Evolutionary conservation across 306 rosid genomes (phyloP), one percentile per base, ranked within the genome.

Genomic region (Ormosia semicastrata): DNA sequence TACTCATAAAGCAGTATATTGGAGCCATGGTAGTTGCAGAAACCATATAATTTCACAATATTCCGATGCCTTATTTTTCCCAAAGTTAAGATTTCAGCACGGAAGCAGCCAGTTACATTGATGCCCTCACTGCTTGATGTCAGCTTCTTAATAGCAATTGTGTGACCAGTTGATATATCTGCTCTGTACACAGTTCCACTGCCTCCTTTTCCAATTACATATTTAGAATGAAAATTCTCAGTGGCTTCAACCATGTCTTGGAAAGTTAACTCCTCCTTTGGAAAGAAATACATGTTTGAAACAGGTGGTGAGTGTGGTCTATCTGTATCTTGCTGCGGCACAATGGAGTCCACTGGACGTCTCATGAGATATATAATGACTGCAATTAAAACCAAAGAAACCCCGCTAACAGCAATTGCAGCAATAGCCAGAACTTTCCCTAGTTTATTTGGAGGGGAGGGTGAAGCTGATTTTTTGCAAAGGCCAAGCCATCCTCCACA

Each of bases 121-220:
- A 82, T 73, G 71, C 90, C 85, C 75, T 89, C 91, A 64, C 93
- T 77, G 76, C 88, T 83, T 14, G 92, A 86, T 58, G 89, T 82
- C 41, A 91, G 84, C 83, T 83, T 93, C 88, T 93, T 93, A 4
- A 87, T 89, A 36, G 98, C 98, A 43, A 91, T 83, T 34, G 71
- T 86, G 79, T 79, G 85, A 64, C 91, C 89, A 50, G 82, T 70
- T 39, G 17, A 80, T 85, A 90, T 75, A 13, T 75, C 90, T 43
- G 96, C 94, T 81, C 82, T 89, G 11, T 93, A 93, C 56, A 93
- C 96, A 29, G 87, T 88, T 70, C 97, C 97, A 80, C 93, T 86
- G 3, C 91, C 98, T 39, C 96, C 93, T 65, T 81, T 90, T 74
- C 98, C 98, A 63, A 93, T 66, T 7, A 82, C 88, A 80, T 81